These are phyloP conservation scores for Spinacia oleracea DNA, from an alignment of 179 eudicot genomes.

Conservation along the genomic window DNA sequence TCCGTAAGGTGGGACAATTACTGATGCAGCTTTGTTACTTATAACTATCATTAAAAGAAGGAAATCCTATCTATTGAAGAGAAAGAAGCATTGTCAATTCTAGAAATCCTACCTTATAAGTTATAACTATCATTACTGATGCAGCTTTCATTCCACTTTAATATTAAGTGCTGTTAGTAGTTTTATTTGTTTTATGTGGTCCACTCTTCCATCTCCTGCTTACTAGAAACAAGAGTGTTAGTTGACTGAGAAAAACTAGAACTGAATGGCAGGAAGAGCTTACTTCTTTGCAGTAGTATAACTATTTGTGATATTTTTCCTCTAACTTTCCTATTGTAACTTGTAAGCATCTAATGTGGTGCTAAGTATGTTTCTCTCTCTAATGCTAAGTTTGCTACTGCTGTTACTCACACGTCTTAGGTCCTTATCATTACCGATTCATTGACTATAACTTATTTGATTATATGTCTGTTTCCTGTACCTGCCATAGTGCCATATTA, in stretches of 20 bases:
- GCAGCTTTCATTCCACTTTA: background rate
- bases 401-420: background rate
- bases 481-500: background rate
- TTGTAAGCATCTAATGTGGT: background rate
- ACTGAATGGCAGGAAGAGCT: background rate
- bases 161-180: too few species aligned
- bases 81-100: background rate
- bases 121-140: too few species aligned
- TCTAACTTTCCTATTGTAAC: background rate
- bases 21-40: slow-evolving; percentile 9
- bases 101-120: too few species aligned
- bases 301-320: background rate
- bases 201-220: too few species aligned
- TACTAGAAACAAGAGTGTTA: background rate
- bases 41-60: background rate
- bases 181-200: too few species aligned
- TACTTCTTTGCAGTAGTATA: background rate
- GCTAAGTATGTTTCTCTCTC: background rate
- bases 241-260: background rate
- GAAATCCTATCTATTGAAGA: background rate
- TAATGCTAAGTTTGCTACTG: slow-evolving; percentile 10
- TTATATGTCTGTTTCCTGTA: background rate
- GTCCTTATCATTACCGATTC: background rate
- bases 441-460: background rate
- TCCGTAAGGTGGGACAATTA: slow-evolving; percentile 60